Conservation (phyloP, 306 rosid genomes). For the Cercis canadensis region DNA sequence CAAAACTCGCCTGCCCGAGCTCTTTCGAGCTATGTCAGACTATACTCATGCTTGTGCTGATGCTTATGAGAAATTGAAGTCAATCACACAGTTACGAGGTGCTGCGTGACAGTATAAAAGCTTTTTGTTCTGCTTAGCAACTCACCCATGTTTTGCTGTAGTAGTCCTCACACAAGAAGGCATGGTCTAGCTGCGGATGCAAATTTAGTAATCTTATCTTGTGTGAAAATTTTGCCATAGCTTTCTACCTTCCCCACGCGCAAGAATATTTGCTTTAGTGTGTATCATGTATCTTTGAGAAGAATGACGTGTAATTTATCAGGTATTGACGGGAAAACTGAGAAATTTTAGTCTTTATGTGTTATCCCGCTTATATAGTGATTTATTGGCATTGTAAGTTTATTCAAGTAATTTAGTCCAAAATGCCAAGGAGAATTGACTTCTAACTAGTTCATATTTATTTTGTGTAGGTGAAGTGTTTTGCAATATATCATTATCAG, state of each 20-base stretch:
- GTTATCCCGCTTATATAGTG: no score
- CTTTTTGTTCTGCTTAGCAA: constrained; percentile 17
- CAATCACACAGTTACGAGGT: constrained; percentile 41
- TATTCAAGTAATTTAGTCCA: constrained; percentile 24
- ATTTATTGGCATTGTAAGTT: background rate
- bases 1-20: constrained; percentile 83
- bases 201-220: constrained; percentile 34
- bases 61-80: constrained; percentile 60
- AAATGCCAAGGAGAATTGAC: background rate
- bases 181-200: constrained; percentile 35
- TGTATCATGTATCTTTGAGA: constrained; percentile 2
- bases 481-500: background rate
- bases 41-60: constrained; percentile 64
- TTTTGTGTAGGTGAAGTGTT: background rate
- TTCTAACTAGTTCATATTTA: background rate
- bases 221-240: constrained; percentile 50
- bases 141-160: background rate
- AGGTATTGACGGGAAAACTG: background rate
- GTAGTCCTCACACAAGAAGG: constrained; percentile 35
- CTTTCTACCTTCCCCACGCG: constrained; percentile 29
- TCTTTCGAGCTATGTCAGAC: constrained; percentile 70
- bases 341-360: background rate
- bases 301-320: background rate
- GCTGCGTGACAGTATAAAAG: constrained; percentile 37
- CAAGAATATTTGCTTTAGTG: no score